These are phyloP conservation scores for Ceriops zippeliana DNA, from an alignment of 345 rosid genomes.

Conservation along the genomic window DNA sequence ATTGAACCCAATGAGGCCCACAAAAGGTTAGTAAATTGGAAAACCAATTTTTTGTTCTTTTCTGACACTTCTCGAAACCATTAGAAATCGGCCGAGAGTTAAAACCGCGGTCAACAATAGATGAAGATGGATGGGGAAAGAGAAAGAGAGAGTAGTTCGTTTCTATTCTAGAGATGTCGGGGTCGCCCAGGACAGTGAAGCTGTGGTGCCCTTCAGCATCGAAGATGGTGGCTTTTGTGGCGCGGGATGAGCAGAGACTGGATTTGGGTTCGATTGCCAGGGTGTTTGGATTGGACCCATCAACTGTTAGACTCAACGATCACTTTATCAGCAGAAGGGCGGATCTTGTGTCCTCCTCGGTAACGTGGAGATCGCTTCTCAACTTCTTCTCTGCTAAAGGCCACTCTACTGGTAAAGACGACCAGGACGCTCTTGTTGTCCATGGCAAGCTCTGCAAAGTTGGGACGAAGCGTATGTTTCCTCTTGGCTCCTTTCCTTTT, in stretches of 20 bases:
- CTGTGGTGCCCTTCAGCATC: slow-evolving; percentile 59
- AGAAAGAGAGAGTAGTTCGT: too few relatives aligned
- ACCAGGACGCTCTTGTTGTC: slow-evolving; percentile 50
- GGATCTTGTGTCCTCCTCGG: slow-evolving; percentile 58
- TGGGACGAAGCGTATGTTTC: slow-evolving; percentile 55
- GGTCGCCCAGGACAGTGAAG: slow-evolving; percentile 36
- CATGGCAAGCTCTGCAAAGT: slow-evolving; percentile 61
- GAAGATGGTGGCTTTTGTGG: slow-evolving; percentile 35
- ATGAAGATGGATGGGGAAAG: too few relatives aligned
- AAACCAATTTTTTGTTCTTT: fast-evolving
- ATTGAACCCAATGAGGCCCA: too few relatives aligned
- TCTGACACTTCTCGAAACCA: too few relatives aligned
- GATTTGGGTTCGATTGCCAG: slow-evolving; percentile 68
- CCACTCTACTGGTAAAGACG: slow-evolving; percentile 58
- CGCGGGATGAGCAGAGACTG: slow-evolving; percentile 53
- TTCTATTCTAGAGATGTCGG: too few relatives aligned
- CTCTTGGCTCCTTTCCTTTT: not conserved
- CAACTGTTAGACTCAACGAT: slow-evolving; percentile 71
- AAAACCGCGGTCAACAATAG: too few relatives aligned
- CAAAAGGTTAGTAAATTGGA: too few relatives aligned
- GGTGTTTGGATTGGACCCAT: slow-evolving; percentile 65
- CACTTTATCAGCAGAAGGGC: slow-evolving; percentile 76
- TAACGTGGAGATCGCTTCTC: slow-evolving; percentile 77
- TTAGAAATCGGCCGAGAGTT: too few relatives aligned
- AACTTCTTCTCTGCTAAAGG: slow-evolving; percentile 77